These are phyloP conservation scores for Botryotinia globosa DNA, from an alignment of 2,329 filamentous ascomycete genomes.

Conservation along the genomic window DNA sequence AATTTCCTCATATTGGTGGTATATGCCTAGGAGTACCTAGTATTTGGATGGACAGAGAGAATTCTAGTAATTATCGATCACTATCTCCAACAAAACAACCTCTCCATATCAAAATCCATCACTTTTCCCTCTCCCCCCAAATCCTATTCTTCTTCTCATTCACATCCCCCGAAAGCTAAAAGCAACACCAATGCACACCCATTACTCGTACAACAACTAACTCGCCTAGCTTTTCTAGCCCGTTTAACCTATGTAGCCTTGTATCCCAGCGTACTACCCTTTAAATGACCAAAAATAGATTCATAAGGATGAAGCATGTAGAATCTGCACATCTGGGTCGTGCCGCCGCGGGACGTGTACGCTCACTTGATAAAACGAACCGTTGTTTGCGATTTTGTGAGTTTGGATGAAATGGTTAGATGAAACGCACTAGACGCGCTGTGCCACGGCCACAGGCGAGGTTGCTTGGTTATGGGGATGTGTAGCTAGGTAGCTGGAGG, in stretches of 20 bases:
- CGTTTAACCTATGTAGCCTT: background rate
- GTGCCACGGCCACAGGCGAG: background rate
- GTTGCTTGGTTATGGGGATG: background rate
- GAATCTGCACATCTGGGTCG: background rate
- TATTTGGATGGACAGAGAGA: background rate
- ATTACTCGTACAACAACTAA: background rate
- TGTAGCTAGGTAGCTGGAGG: background rate
- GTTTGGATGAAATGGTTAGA: background rate
- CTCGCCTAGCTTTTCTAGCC: background rate
- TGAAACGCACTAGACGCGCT: slow-evolving; percentile 15
- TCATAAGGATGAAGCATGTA: background rate
- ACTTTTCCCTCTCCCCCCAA: background rate
- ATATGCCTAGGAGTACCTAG: too few species aligned
- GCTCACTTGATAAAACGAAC: background rate
- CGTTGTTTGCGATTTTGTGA: background rate
- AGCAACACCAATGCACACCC: background rate
- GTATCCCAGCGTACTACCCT: background rate
- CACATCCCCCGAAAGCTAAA: background rate
- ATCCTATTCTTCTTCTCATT: background rate
- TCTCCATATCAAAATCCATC: background rate
- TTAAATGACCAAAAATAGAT: background rate
- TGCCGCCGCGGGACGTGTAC: slow-evolving; percentile 3
- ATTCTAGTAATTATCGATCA: background rate
- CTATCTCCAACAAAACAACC: background rate
- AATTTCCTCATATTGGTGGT: too few species aligned